These are phyloP conservation scores for Entamoeba moshkovskii DNA, from an alignment of 208 protist genomes.

Conservation along the genomic window DNA sequence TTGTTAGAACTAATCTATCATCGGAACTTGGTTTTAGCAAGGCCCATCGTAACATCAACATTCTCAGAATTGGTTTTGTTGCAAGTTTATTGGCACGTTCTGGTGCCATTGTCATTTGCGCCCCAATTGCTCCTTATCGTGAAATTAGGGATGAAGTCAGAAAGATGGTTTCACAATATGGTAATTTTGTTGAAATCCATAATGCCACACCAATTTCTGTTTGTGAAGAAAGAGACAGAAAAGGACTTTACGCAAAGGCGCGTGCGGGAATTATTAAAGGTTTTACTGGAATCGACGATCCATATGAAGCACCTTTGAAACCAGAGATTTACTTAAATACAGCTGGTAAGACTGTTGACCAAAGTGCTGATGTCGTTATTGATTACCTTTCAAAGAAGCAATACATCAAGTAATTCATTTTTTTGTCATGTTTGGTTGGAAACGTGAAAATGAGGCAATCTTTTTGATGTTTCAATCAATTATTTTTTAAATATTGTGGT, in stretches of 20 bases:
- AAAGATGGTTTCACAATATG: neutral
- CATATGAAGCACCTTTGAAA: neutral
- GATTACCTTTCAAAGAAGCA: neutral
- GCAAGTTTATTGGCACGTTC: neutral
- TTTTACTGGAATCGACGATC: neutral
- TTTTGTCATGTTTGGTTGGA: neutral
- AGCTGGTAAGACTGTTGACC: neutral
- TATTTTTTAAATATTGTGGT: no score
- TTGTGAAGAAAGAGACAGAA: conserved; percentile 2
- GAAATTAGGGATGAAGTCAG: neutral
- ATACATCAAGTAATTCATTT: neutral
- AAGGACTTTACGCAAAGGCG: neutral
- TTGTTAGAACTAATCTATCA: neutral
- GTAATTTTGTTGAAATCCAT: neutral
- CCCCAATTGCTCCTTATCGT: neutral
- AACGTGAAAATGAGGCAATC: no score
- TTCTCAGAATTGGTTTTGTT: neutral
- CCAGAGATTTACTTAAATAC: neutral
- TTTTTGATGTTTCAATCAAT: no score
- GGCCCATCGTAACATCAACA: neutral
- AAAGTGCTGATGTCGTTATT: neutral
- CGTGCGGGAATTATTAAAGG: neutral
- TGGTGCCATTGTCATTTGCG: neutral
- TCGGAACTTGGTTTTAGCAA: neutral
- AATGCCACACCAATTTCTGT: neutral